Percentiles rank a stretch among this genome's conserved stretches.
phyloP scores from a whole-genome alignment of 2,329 filamentous ascomycete genomes.

The Pestalotiopsis sp. region DNA sequence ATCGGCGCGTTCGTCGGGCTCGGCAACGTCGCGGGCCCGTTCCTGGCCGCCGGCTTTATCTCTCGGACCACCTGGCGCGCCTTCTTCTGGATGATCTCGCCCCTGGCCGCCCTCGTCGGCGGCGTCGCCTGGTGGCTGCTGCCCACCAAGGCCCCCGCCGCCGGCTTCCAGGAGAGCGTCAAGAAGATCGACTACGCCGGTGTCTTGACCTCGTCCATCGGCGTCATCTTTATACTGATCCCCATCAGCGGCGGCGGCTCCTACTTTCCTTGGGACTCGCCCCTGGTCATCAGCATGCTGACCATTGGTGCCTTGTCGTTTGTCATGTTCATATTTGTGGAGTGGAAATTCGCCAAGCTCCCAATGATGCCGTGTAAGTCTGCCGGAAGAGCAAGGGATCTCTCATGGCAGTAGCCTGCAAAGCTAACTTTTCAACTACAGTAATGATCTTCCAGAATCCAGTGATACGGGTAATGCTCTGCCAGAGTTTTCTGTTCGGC shows the following conservation, averaged over 20 bases:
- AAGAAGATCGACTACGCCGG: slow-evolving; percentile 63
- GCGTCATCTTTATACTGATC: slow-evolving; percentile 62
- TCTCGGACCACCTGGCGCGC: slow-evolving; percentile 34
- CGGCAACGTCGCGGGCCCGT: slow-evolving; percentile 48
- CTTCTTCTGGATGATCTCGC: slow-evolving; percentile 50
- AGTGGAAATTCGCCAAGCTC: slow-evolving; percentile 56
- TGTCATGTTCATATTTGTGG: slow-evolving; percentile 53
- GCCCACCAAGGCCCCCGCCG: slow-evolving; percentile 52
- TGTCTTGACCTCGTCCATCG: slow-evolving; percentile 54
- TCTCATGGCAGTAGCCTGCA: not conserved
- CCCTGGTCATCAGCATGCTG: slow-evolving; percentile 63
- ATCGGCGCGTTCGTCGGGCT: slow-evolving; percentile 44
- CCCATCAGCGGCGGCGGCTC: slow-evolving; percentile 61
- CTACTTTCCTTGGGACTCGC: slow-evolving; percentile 57
- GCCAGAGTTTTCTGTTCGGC: slow-evolving; percentile 63
- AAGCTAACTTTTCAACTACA: slow-evolving; percentile 16
- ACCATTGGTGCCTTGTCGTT: slow-evolving; percentile 47
- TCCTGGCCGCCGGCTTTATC: slow-evolving; percentile 48
- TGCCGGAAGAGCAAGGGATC: no score
- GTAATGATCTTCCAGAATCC: slow-evolving; percentile 56
- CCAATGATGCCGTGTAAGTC: slow-evolving; percentile 58
- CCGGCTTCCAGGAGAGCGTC: slow-evolving; percentile 47
- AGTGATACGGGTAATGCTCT: slow-evolving; percentile 55
- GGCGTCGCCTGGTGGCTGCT: slow-evolving; percentile 49
- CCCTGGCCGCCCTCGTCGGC: slow-evolving; percentile 48